phyloP scores from a whole-genome alignment of 345 rosid genomes.

The Moricandia moricandioides region DNA sequence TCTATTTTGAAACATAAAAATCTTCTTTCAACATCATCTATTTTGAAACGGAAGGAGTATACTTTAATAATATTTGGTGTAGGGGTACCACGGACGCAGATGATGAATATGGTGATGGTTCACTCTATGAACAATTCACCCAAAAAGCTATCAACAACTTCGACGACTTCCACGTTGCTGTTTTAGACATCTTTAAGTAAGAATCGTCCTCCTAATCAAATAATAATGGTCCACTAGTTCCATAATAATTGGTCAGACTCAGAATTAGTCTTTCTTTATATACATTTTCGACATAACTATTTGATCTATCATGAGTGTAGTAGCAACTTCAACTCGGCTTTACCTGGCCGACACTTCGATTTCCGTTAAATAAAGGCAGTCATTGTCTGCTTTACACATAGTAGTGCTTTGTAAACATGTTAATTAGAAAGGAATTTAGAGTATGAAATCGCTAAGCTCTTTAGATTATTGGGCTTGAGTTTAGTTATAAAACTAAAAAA shows the following conservation, averaged over 20 bases:
- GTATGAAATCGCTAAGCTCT: no score
- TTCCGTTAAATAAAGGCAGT: constrained; percentile 60
- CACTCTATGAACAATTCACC: constrained; percentile 58
- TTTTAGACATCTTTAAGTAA: constrained; percentile 73
- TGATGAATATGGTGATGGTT: constrained; percentile 47
- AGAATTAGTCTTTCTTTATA: background rate
- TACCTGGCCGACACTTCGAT: constrained; percentile 89
- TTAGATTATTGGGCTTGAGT: no score
- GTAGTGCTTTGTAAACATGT: no score
- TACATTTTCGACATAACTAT: background rate
- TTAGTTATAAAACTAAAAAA: no score
- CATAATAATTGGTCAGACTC: background rate
- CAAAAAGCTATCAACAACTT: constrained; percentile 49
- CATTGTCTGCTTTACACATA: no score
- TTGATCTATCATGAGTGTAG: background rate
- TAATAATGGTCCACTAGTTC: background rate
- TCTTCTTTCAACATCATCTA: no score
- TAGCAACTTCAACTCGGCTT: constrained; percentile 78
- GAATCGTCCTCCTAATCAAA: background rate
- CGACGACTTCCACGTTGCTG: constrained; percentile 65
- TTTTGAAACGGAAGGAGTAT: background rate
- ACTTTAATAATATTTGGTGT: background rate
- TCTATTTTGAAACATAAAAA: background rate
- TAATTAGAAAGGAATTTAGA: no score
- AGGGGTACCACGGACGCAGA: constrained; percentile 59